Conservation (phyloP, 2,329 filamentous ascomycete species). For the Fusarium pininemorale region DNA sequence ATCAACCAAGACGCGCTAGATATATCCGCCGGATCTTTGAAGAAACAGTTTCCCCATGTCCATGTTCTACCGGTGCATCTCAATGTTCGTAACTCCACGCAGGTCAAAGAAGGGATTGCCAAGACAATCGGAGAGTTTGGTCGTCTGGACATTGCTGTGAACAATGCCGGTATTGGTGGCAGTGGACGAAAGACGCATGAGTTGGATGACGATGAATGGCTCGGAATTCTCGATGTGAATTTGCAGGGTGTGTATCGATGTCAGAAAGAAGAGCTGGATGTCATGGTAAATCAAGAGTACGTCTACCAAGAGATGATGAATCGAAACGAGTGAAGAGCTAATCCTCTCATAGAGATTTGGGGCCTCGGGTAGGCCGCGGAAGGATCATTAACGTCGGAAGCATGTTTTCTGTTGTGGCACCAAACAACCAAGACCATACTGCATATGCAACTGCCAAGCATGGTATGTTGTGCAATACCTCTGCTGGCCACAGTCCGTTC, state of each 20-base stretch:
- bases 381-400: conserved; percentile 64
- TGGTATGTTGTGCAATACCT: conserved; percentile 42
- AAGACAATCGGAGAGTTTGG: conserved; percentile 57
- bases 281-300: conserved; percentile 62
- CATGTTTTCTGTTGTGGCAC: conserved; percentile 59
- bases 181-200: conserved; percentile 55
- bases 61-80: conserved; percentile 52
- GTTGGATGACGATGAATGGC: conserved; percentile 57
- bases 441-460: conserved; percentile 64
- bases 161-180: conserved; percentile 63
- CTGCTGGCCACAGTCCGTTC: neutral
- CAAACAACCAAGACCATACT: conserved; percentile 50
- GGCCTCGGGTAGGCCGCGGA: conserved; percentile 54
- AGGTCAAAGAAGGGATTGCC: conserved; percentile 55
- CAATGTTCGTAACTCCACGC: conserved; percentile 56
- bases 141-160: conserved; percentile 64
- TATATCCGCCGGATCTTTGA: conserved; percentile 47
- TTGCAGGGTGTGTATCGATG: conserved; percentile 67
- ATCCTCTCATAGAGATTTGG: conserved; percentile 44
- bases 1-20: conserved; percentile 49
- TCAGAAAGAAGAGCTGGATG: conserved; percentile 60
- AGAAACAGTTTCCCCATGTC: conserved; percentile 50
- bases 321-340: neutral
- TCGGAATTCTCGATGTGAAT: conserved; percentile 61
- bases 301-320: neutral